Percentiles rank a stretch among this genome's conserved stretches.
Evolutionary conservation across 23 red algal genomes (phyloP).

Genomic region (Pyropia haitanensis): DNA sequence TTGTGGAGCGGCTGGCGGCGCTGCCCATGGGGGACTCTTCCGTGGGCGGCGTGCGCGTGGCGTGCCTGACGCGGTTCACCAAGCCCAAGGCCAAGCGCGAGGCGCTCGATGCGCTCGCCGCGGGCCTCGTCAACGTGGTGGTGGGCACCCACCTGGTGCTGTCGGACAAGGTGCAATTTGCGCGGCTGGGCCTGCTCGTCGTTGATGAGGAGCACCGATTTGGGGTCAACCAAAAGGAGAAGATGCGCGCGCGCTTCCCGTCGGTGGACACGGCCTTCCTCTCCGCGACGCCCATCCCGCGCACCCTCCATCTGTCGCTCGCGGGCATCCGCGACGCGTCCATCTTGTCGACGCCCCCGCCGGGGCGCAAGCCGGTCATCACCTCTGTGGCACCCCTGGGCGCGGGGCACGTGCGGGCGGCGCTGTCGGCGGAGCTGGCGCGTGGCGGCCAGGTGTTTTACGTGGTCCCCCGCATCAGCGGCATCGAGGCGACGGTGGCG

Average conservation of each 20-base stretch:
- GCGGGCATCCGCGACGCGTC: conserved; percentile 76
- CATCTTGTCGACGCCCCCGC: conserved; percentile 52
- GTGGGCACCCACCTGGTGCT: conserved; percentile 93
- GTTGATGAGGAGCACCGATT: conserved; percentile 98
- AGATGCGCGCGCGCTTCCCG: conserved; percentile 40
- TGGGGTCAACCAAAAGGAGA: conserved; percentile 98
- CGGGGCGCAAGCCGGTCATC: conserved; percentile 60
- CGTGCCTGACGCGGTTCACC: conserved; percentile 39
- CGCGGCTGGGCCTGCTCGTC: conserved; percentile 51
- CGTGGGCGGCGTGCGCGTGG: conserved; percentile 12
- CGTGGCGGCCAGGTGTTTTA: conserved; percentile 87
- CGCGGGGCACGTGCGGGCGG: conserved; percentile 26
- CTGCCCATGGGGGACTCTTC: conserved; percentile 3
- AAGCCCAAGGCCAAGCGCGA: conserved; percentile 8
- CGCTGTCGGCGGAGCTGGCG: conserved; percentile 39
- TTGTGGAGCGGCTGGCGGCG: conserved; percentile 15
- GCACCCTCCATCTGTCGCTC: conserved; percentile 85
- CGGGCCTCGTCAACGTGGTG: conserved; percentile 41
- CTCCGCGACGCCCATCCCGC: conserved; percentile 92
- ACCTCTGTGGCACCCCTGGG: conserved; percentile 33
- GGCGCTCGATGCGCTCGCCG: conserved; percentile 13
- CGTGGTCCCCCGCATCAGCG: conserved; percentile 75
- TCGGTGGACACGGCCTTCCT: conserved; percentile 69
- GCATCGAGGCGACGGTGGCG: conserved; percentile 34
- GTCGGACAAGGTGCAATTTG: conserved; percentile 30